Percentiles rank a stretch among this genome's conserved stretches.
Conservation (phyloP, 148 eudicot genomes). For the Dysphania ambrosioides region DNA sequence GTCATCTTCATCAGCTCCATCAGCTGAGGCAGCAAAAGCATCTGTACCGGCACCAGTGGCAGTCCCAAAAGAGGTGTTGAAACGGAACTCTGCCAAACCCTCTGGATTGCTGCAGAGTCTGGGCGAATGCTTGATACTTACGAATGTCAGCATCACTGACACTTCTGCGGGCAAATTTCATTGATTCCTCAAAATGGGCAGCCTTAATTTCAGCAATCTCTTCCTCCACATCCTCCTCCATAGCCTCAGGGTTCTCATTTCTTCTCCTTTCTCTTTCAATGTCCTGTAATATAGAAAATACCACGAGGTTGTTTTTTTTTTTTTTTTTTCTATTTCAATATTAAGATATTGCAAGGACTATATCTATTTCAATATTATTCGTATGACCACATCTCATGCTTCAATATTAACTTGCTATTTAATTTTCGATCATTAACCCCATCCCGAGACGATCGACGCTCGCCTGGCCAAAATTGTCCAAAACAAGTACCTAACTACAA, state of each 20-base stretch:
- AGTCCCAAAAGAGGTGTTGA: constrained; percentile 40
- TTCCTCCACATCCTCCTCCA: constrained; percentile 85
- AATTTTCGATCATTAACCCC: too few species aligned
- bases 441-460: too few species aligned
- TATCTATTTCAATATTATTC: too few species aligned
- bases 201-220: constrained; percentile 77
- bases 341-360: too few species aligned
- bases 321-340: too few species aligned
- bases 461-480: too few species aligned
- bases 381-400: too few species aligned
- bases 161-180: constrained; percentile 86
- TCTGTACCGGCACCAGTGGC: constrained; percentile 45
- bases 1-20: constrained; percentile 79
- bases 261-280: constrained; percentile 70
- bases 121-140: constrained; percentile 87
- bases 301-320: too few species aligned
- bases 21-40: constrained; percentile 67
- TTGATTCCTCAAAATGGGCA: constrained; percentile 81
- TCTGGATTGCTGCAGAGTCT: constrained; percentile 81
- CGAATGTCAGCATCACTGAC: constrained; percentile 93
- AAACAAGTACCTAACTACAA: too few species aligned
- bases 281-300: constrained; percentile 43
- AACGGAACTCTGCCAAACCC: constrained; percentile 79
- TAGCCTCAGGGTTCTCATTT: constrained; percentile 73
- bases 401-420: too few species aligned